phyloP scores from a whole-genome alignment of 106 monocot genomes.

The Amphibolis antarctica region DNA sequence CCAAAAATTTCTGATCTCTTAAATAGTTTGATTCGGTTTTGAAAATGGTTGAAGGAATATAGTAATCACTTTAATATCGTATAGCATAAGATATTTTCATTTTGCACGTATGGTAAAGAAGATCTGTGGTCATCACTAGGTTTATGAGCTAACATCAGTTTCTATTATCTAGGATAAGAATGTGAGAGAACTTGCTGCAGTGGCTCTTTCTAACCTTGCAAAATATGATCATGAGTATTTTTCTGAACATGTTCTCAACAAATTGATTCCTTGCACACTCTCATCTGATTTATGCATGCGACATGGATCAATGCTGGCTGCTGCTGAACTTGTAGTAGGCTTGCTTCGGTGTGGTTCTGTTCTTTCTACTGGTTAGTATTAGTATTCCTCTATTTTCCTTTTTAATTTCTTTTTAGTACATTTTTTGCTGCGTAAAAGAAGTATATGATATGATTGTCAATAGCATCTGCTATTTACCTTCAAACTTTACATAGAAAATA shows the following conservation, averaged over 20 bases:
- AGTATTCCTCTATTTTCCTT: background rate
- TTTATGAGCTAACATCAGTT: background rate
- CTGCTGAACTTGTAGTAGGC: slow-evolving; percentile 64
- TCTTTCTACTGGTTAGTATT: slow-evolving; percentile 48
- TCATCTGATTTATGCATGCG: slow-evolving; percentile 84
- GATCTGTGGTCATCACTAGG: too few species aligned
- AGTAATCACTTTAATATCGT: too few species aligned
- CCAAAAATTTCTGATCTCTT: too few species aligned
- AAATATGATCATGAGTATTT: slow-evolving; percentile 83
- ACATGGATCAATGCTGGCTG: slow-evolving; percentile 94
- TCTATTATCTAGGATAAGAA: slow-evolving; percentile 46
- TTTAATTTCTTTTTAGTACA: background rate
- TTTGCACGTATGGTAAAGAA: too few species aligned
- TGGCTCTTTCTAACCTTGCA: slow-evolving; percentile 75
- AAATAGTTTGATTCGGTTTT: too few species aligned
- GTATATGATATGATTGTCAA: too few species aligned
- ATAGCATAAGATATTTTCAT: too few species aligned
- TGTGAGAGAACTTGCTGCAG: slow-evolving; percentile 77
- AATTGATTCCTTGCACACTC: slow-evolving; percentile 64
- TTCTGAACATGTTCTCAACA: slow-evolving; percentile 46
- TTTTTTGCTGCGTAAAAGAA: background rate
- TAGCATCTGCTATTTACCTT: too few species aligned
- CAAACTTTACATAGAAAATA: too few species aligned
- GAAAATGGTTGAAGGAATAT: too few species aligned
- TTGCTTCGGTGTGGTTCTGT: slow-evolving; percentile 56